Evolutionary conservation across 257 asterid genomes (phyloP), one percentile per base, ranked within the genome.

Genomic region (Vinca minor): DNA sequence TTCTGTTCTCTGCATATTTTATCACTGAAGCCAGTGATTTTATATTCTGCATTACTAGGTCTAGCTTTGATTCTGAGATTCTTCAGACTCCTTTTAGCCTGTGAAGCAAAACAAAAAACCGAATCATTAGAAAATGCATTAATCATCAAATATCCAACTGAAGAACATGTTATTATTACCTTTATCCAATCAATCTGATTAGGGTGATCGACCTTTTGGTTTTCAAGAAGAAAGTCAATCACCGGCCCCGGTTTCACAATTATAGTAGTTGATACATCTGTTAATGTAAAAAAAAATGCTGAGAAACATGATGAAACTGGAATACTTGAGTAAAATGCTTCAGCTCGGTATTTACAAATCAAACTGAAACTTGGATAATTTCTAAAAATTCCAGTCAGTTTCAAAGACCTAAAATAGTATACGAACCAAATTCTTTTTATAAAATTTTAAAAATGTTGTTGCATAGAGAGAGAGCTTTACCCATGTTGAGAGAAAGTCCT

Each of bases 221-320:
- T 86, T 2, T 41, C 41, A 0, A 74, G 20, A 42, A 88, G 86
- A 63, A 88, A 88, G 10, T 86, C 82, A 0, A 80, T n/a, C 5
- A 88, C 84, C 2, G 88, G 87, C 1, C 95, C 94, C 17, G 95
- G 92, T 69, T 76, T 63, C 11, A 84, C 81, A 13, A 81, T 86
- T 92, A 86, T 86, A 0, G 92, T 88, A 8, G 95, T 88, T 1
- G 96, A 84, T 35, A 79, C 85, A 66, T 86, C 96, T 88, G 71
- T 28, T 42, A 21, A 25, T 58, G 5, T 38, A 11, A 8, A 8
- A 38, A 34, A 38, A 38, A 38, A 38, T 38, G 42, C 3, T 34
- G 3, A 2, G 6, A 34, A 34, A 34, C 38, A 6, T 34, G 6
- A 34, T 34, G 38, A 3, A 34, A 34, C 38, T 34, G 1, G 1